Conservation (phyloP, 495 filamentous ascomycete genomes). For the Letharia columbiana region DNA sequence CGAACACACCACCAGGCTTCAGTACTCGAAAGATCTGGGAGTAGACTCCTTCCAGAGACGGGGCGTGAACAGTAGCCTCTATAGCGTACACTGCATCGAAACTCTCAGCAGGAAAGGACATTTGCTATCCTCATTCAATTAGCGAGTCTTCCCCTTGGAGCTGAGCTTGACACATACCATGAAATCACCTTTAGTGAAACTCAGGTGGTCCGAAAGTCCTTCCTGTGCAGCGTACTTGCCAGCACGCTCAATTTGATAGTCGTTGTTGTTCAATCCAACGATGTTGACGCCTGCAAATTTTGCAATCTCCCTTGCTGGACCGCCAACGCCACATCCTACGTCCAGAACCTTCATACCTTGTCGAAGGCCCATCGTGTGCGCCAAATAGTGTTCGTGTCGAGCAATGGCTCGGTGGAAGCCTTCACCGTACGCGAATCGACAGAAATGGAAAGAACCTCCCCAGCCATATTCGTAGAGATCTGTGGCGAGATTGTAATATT, state of each 20-base stretch:
- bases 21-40: constrained; percentile 88
- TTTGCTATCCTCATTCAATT: constrained; percentile 54
- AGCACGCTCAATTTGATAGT: constrained; percentile 97
- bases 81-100: constrained; percentile 99
- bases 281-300: constrained; percentile 89
- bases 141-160: neutral
- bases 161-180: constrained; percentile 52
- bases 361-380: constrained; percentile 77
- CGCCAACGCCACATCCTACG: constrained; percentile 95
- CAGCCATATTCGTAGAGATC: constrained; percentile 98
- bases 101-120: constrained; percentile 82
- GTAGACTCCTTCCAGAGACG: constrained; percentile 90
- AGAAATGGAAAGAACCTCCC: constrained; percentile 96
- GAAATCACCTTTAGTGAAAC: constrained; percentile 93
- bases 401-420: constrained; percentile 88
- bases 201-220: constrained; percentile 70
- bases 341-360: constrained; percentile 86
- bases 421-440: constrained; percentile 85
- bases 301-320: constrained; percentile 93
- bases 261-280: constrained; percentile 96
- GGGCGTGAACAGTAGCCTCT: constrained; percentile 93
- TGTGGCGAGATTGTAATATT: constrained; percentile 98
- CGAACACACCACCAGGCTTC: constrained; percentile 93
- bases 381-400: constrained; percentile 97
- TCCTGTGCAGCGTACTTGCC: constrained; percentile 76